Conservation (phyloP, 768 basidiomycete genomes). For the Mycena crocata region DNA sequence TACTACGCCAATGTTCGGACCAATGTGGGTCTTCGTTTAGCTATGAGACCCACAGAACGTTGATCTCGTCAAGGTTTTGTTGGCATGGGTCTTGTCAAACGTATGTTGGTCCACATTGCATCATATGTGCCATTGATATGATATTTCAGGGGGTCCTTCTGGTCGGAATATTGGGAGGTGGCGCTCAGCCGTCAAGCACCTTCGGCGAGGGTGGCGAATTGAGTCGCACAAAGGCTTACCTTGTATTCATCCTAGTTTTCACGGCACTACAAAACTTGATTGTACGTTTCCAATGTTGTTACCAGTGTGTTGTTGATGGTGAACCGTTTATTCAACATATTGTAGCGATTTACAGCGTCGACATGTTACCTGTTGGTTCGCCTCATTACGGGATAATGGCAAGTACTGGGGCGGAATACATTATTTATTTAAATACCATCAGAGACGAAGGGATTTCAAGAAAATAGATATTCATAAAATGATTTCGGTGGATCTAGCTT, state of each 20-base stretch:
- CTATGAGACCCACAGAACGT: background rate
- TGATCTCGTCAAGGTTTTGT: slow-evolving; percentile 60
- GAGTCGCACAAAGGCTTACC: slow-evolving; percentile 76
- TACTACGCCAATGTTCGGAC: slow-evolving; percentile 92
- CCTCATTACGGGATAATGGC: slow-evolving; percentile 18
- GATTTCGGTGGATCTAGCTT: slow-evolving; percentile 30
- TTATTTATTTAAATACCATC: no score
- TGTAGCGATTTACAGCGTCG: slow-evolving; percentile 30
- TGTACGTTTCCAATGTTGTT: slow-evolving; percentile 45
- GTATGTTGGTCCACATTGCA: slow-evolving; percentile 51
- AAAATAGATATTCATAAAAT: slow-evolving; percentile 61
- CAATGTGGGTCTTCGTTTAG: slow-evolving; percentile 59
- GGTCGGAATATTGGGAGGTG: slow-evolving; percentile 74
- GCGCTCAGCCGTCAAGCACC: slow-evolving; percentile 64
- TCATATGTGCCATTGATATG: background rate
- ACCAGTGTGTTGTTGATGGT: background rate
- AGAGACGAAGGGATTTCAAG: no score
- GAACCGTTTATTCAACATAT: background rate
- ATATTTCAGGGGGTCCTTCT: slow-evolving; percentile 31
- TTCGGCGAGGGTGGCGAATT: slow-evolving; percentile 63
- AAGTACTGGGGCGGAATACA: slow-evolving; percentile 23
- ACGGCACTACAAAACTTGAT: slow-evolving; percentile 83
- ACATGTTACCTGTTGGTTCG: slow-evolving; percentile 32
- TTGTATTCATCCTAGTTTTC: slow-evolving; percentile 84
- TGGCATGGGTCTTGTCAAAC: slow-evolving; percentile 88